Evolutionary conservation across 495 filamentous ascomycete species (phyloP).

Genomic region (Talaromyces trachyspermus): DNA sequence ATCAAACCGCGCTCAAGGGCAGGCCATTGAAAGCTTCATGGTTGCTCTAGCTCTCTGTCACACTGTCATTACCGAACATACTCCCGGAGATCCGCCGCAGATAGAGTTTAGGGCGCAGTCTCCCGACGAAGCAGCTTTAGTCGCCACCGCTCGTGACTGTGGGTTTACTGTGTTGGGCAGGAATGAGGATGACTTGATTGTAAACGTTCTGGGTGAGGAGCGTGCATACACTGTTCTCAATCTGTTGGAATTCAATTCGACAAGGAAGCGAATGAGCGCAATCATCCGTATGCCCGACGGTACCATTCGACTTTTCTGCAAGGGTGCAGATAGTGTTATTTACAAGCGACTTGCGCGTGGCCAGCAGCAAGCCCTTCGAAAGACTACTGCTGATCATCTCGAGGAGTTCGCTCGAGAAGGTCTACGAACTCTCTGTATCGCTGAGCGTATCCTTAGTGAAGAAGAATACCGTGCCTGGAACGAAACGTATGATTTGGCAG

Average conservation of each 20-base stretch:
- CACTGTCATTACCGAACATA: conserved; percentile 86
- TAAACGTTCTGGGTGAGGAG: conserved; percentile 85
- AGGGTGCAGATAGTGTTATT: conserved; percentile 95
- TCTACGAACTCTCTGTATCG: conserved; percentile 89
- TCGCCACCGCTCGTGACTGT: conserved; percentile 89
- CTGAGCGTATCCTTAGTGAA: conserved; percentile 75
- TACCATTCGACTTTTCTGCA: conserved; percentile 88
- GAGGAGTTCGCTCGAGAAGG: conserved; percentile 97
- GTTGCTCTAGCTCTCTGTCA: conserved; percentile 90
- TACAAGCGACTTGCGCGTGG: conserved; percentile 85
- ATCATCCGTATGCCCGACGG: conserved; percentile 96
- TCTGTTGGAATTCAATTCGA: conserved; percentile 96
- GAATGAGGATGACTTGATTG: conserved; percentile 63
- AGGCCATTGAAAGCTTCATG: conserved; percentile 86
- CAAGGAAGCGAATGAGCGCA: conserved; percentile 95
- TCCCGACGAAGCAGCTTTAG: conserved; percentile 92
- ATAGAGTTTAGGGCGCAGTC: conserved; percentile 97
- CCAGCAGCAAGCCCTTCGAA: conserved; percentile 76
- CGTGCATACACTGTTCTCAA: conserved; percentile 81
- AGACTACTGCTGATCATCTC: conserved; percentile 81
- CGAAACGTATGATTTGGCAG: conserved; percentile 78
- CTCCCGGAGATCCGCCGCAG: conserved; percentile 78
- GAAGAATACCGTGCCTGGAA: conserved; percentile 84
- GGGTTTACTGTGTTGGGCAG: conserved; percentile 92
- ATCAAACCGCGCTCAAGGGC: conserved; percentile 67